Conservation (phyloP, 2,329 filamentous ascomycete species). For the Elsinoe fawcettii region DNA sequence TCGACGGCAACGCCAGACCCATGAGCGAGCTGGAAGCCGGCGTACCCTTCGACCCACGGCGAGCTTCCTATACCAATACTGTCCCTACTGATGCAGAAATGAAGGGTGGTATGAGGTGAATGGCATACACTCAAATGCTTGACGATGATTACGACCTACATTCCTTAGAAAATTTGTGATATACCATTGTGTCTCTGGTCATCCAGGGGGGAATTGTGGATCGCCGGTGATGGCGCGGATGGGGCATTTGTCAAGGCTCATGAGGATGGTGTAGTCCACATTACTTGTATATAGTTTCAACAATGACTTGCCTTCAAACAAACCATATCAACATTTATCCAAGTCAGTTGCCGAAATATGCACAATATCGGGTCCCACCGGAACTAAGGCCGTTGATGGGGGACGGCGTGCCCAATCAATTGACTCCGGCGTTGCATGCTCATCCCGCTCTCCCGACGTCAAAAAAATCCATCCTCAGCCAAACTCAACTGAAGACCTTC, state of each 20-base stretch:
- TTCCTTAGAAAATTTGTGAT: slow-evolving; percentile 9
- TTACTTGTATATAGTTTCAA: not conserved
- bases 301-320: not conserved
- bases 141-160: slow-evolving; percentile 6
- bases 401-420: slow-evolving; percentile 7
- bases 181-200: slow-evolving; percentile 1
- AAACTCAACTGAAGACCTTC: slow-evolving; percentile 5
- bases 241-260: not conserved
- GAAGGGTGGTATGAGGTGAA: not conserved
- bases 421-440: slow-evolving; percentile 3
- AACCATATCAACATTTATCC: not conserved
- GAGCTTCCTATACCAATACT: not conserved
- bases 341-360: not conserved
- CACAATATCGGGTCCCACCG: not conserved
- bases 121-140: not conserved
- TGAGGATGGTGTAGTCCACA: not conserved
- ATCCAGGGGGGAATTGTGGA: not conserved
- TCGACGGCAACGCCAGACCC: not conserved
- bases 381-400: slow-evolving; percentile 1
- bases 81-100: not conserved
- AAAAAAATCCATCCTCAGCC: slow-evolving; percentile 16
- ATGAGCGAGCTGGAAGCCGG: slow-evolving; percentile 7
- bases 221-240: not conserved
- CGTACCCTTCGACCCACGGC: not conserved
- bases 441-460: not conserved